Conservation (phyloP, 768 basidiomycete genomes). For the Arthromyces matolae region DNA sequence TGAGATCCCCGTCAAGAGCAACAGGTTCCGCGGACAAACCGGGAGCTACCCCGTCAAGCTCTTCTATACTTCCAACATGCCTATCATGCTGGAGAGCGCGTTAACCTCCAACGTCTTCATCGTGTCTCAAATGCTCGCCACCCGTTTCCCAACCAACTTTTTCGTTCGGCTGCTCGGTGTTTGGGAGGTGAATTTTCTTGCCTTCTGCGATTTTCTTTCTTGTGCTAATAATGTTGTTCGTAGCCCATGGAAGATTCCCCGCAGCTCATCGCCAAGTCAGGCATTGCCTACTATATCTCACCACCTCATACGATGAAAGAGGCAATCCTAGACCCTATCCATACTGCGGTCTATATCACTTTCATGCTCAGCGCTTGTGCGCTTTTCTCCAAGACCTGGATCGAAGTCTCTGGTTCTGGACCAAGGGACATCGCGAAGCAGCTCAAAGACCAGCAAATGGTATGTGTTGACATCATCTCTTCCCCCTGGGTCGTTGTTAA, state of each 20-base stretch:
- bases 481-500: neutral
- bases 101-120: constrained; percentile 94
- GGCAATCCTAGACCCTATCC: constrained; percentile 88
- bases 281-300: constrained; percentile 97
- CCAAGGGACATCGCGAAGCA: constrained; percentile 97
- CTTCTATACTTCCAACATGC: constrained; percentile 99
- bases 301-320: constrained; percentile 92
- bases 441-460: constrained; percentile 98
- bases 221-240: neutral
- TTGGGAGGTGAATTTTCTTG: constrained; percentile 79
- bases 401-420: constrained; percentile 94
- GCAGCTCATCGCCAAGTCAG: constrained; percentile 85
- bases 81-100: constrained; percentile 97
- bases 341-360: constrained; percentile 83
- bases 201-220: neutral
- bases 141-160: constrained; percentile 87
- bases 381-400: constrained; percentile 99
- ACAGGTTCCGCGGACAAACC: constrained; percentile 93
- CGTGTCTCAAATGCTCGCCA: constrained; percentile 91
- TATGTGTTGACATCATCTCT: constrained; percentile 23
- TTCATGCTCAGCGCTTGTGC: constrained; percentile 96
- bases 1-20: constrained; percentile 97
- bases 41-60: constrained; percentile 96
- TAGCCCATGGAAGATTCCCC: constrained; percentile 93
- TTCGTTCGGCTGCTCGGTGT: constrained; percentile 87